These are phyloP conservation scores for Komagataella pseudopastoris DNA, from an alignment of 805 yeast genomes.

Conservation along the genomic window DNA sequence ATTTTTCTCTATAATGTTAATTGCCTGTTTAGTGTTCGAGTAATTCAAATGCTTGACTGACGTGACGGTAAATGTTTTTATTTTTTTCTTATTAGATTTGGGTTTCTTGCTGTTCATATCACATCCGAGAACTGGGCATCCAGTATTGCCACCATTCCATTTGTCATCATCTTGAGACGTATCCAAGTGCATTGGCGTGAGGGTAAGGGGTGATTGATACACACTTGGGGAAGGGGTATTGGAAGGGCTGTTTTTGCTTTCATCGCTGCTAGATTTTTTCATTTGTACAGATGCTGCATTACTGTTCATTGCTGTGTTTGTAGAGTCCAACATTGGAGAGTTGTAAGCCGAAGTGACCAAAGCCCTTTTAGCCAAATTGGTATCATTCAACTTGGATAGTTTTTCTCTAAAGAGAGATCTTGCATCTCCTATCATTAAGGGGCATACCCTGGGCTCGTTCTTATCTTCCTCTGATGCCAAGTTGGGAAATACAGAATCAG, in stretches of 20 bases:
- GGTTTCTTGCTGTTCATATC: constrained; percentile 6
- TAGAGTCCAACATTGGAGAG: constrained; percentile 12
- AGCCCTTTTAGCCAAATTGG: constrained; percentile 15
- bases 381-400: constrained; percentile 9
- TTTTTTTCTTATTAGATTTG: constrained; percentile 7
- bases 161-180: neutral
- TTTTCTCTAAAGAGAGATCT: constrained; percentile 21
- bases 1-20: constrained; percentile 25
- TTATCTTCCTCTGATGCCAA: neutral
- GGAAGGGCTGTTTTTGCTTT: neutral
- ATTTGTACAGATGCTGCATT: neutral
- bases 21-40: constrained; percentile 24
- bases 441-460: constrained; percentile 26
- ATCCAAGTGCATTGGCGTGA: neutral
- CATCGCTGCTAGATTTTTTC: neutral
- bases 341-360: constrained; percentile 8
- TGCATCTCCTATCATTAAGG: constrained; percentile 31
- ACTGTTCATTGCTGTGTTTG: constrained; percentile 10
- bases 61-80: constrained; percentile 17
- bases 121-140: constrained; percentile 9
- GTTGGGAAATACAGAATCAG: neutral
- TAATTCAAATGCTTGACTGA: constrained; percentile 22
- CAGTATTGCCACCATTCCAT: neutral
- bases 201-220: neutral
- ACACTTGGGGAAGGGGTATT: neutral